A percentile compares a stretch with the other conserved stretches of the same genome.
These are phyloP conservation scores for Neurospora intermedia DNA, from an alignment of 495 filamentous ascomycete genomes.

Conservation along the genomic window DNA sequence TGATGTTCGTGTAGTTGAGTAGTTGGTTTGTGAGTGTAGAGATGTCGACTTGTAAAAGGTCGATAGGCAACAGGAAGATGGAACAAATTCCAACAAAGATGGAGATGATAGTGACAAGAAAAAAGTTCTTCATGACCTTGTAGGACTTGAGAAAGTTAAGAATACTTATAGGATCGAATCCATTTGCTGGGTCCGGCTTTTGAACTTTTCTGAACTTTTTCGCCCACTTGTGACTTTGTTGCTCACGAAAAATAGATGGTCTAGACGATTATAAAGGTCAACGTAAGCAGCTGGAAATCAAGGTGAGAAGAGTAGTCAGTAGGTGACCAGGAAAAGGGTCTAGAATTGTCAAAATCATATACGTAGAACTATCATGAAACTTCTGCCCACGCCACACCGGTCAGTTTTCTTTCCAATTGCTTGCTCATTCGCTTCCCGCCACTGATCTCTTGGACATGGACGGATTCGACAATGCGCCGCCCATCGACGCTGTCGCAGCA, in stretches of 20 bases:
- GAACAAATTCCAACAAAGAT: constrained; percentile 30
- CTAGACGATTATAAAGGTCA: not conserved
- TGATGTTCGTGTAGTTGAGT: not conserved
- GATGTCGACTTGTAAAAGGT: constrained; percentile 13
- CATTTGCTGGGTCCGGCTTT: not conserved
- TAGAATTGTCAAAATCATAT: not conserved
- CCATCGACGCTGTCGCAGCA: not conserved
- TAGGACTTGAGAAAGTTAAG: not conserved
- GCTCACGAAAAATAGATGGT: not conserved
- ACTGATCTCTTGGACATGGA: not conserved
- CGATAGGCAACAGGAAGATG: constrained; percentile 21
- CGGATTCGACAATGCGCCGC: not conserved
- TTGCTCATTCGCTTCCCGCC: not conserved
- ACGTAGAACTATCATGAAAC: constrained; percentile 14
- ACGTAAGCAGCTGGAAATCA: not conserved
- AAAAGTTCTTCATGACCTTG: constrained; percentile 20
- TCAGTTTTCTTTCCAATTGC: not conserved
- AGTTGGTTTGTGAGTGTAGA: constrained; percentile 3
- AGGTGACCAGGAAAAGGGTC: not conserved
- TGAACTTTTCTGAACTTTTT: not conserved
- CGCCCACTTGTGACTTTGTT: not conserved
- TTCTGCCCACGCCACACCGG: constrained; percentile 1
- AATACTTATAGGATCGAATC: constrained; percentile 7
- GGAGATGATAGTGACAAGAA: constrained; percentile 20
- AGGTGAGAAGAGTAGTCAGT: not conserved